Percentiles rank a stretch among this genome's conserved stretches.
phyloP scores from a whole-genome alignment of 139 green algal genomes.

The Chlorella vulgaris region DNA sequence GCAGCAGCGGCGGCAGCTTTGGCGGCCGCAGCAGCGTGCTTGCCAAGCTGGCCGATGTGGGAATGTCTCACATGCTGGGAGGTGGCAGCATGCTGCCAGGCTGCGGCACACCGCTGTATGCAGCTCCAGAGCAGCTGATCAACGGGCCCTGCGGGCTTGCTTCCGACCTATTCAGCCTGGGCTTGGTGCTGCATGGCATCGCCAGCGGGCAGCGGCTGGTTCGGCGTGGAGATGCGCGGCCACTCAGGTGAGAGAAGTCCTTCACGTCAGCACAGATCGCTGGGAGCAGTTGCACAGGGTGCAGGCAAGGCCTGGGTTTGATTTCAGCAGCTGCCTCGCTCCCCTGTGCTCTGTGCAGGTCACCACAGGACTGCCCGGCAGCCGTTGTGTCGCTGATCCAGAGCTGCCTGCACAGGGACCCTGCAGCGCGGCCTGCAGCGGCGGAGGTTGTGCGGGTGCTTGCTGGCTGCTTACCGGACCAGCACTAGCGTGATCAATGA shows the following conservation, averaged over 20 bases:
- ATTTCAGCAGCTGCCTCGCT: background rate
- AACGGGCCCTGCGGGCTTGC: background rate
- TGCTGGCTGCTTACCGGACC: background rate
- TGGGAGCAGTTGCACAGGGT: background rate
- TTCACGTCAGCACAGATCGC: background rate
- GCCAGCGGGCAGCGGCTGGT: background rate
- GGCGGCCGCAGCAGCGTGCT: background rate
- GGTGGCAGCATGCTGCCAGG: background rate
- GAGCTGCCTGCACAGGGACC: background rate
- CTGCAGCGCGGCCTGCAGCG: background rate
- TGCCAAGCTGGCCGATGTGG: conserved; percentile 1
- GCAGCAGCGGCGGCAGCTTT: background rate
- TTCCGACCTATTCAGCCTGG: background rate
- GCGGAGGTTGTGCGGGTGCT: background rate
- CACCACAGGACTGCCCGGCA: background rate
- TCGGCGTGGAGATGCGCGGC: background rate
- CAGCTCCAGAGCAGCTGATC: background rate
- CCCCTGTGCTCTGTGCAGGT: background rate
- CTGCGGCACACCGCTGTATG: background rate
- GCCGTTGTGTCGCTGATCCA: background rate
- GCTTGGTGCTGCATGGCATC: background rate
- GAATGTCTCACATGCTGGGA: background rate
- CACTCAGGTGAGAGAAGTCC: background rate
- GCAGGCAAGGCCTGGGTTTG: background rate
- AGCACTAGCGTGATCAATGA: too few relatives aligned